Base-by-base conservation (phyloP, 352 stramenopile genomes). In the Pythium periplocum region DNA sequence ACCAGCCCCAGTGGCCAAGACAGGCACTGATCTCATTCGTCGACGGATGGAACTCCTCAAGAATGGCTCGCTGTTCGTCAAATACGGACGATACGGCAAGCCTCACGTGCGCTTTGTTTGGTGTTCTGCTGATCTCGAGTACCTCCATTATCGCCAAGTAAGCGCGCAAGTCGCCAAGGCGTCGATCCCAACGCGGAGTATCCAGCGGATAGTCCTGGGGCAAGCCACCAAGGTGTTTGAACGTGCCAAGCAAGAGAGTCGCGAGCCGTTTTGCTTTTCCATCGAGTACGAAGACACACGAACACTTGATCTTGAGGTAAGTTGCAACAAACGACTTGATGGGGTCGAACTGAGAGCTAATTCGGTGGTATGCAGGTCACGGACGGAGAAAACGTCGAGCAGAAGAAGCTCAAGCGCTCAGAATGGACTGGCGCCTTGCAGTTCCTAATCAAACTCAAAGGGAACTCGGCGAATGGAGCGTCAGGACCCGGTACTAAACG, bases 81-180 rank as follows among this genome's bases (percentile, higher is more conserved):
- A 92, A 45, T 87, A 90, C 48, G 79, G 82, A 0, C 78, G 82
- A 12, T 87, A 65, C 45, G 82, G 82, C 35, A 87, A 81, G 46
- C 82, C 82, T 0, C 82, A 92, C 51, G 79, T 87, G 35, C 76
- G 82, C 10, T 92, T 92, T 51, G 77, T 92, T 35, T 92, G 82
- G 82, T 90, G 78, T 47, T 89, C 82, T 9, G 48, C 56, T 6
- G 79, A 90, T 55, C 60, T 92, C 17, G 77, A 90, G 52, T 87
- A 87, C 62, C 57, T 92, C 5, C 76, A 85, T 53, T 92, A 89
- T 51, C 82, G 82, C 34, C 55, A 62, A 9, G 71, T 80, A n/a
- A 76, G 76, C 47, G 76, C 71, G 7, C 53, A 54, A 26, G 40
- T 64, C 0, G 65, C 71, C 5, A 89, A 87, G 49, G 78, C 75